A percentile compares a stretch with the other conserved stretches of the same genome.
phyloP scores from a whole-genome alignment of 768 basidiomycete species.

The Pisolithus orientalis region DNA sequence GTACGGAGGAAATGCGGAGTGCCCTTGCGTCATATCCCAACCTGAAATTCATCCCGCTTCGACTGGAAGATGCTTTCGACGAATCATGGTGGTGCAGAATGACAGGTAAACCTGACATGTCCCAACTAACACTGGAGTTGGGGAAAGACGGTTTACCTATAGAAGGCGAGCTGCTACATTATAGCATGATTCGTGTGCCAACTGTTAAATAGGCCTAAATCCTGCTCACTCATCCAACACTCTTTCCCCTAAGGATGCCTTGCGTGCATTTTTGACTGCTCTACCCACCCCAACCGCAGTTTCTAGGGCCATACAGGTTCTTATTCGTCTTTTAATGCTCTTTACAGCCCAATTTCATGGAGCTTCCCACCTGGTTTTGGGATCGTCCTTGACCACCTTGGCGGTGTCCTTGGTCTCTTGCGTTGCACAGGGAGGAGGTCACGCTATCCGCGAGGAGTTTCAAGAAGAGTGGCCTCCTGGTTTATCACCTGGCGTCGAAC shows the following conservation, averaged over 20 bases:
- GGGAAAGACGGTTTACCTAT: constrained; percentile 43
- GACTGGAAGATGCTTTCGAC: constrained; percentile 73
- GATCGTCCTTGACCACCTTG: constrained; percentile 72
- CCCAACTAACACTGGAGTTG: constrained; percentile 40
- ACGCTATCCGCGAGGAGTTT: constrained; percentile 58
- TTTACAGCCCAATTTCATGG: constrained; percentile 51
- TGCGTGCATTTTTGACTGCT: constrained; percentile 48
- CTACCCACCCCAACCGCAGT: constrained; percentile 74
- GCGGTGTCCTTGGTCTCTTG: constrained; percentile 70
- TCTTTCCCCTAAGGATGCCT: constrained; percentile 26
- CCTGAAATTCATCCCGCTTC: constrained; percentile 55
- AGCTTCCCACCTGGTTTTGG: constrained; percentile 75
- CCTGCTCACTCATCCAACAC: constrained; percentile 6
- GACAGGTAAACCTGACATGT: constrained; percentile 24
- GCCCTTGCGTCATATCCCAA: constrained; percentile 43
- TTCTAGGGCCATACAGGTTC: constrained; percentile 47
- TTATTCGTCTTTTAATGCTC: constrained; percentile 64
- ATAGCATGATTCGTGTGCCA: constrained; percentile 2
- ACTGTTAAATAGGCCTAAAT: constrained; percentile 14
- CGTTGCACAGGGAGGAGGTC: constrained; percentile 73
- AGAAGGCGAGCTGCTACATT: constrained; percentile 16
- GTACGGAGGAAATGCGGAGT: constrained; percentile 44
- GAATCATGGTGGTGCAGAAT: constrained; percentile 55
- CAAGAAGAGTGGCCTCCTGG: constrained; percentile 62
- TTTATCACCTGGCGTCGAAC: constrained; percentile 1